Evolutionary conservation across 331 rosid species (phyloP).

Genomic region (Rosa hybrid): DNA sequence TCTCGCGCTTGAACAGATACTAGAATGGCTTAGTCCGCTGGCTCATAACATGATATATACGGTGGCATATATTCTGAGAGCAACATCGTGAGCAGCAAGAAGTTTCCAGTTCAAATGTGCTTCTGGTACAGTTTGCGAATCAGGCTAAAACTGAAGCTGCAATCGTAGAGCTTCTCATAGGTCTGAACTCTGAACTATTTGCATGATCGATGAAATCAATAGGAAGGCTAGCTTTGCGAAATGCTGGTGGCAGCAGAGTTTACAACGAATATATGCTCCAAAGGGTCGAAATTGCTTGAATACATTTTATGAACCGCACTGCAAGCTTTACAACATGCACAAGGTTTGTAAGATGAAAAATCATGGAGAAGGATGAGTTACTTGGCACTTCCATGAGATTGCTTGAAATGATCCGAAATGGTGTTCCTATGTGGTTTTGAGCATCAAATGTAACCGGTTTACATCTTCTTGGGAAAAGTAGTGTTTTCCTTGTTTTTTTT

Average conservation of each 20-base stretch:
- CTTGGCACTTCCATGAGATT: not conserved
- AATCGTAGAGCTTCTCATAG: slow-evolving; percentile 74
- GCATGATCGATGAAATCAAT: slow-evolving; percentile 38
- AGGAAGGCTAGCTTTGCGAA: slow-evolving; percentile 21
- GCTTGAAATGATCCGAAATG: not conserved
- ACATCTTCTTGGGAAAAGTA: not conserved
- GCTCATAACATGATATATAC: slow-evolving; percentile 62
- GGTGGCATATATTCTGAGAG: slow-evolving; percentile 70
- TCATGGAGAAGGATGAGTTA: not conserved
- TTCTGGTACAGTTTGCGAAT: slow-evolving; percentile 70
- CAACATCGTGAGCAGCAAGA: slow-evolving; percentile 63
- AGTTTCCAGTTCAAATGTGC: slow-evolving; percentile 36
- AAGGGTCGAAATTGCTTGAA: slow-evolving; percentile 30
- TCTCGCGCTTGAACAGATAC: slow-evolving; percentile 31
- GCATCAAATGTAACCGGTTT: not conserved
- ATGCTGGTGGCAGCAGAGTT: slow-evolving; percentile 34
- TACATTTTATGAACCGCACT: not conserved
- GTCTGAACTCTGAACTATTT: slow-evolving; percentile 73
- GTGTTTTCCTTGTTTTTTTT: not conserved
- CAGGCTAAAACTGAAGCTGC: slow-evolving; percentile 77
- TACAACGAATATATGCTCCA: slow-evolving; percentile 24
- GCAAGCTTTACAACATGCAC: not conserved
- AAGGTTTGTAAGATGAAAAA: not conserved
- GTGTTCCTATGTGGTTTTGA: not conserved
- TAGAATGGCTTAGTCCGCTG: slow-evolving; percentile 82